phyloP scores from a whole-genome alignment of 2,329 filamentous ascomycete species.

The Fusarium domesticum region DNA sequence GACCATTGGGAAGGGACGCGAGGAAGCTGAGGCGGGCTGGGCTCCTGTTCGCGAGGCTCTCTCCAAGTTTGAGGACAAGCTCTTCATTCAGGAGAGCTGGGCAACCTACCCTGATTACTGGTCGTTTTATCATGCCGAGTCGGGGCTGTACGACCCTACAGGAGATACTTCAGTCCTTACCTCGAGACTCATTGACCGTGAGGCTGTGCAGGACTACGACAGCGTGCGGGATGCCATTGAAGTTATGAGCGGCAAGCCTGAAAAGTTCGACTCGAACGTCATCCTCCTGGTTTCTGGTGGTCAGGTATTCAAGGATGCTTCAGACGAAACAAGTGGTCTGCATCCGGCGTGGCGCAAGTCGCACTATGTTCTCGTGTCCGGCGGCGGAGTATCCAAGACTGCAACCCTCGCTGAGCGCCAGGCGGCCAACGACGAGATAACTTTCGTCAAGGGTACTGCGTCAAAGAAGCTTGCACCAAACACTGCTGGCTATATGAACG shows the following conservation, averaged over 20 bases:
- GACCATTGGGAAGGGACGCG: constrained; percentile 1
- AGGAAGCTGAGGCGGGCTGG: constrained; percentile 10
- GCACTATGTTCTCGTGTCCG: constrained; percentile 6
- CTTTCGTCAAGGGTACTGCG: constrained; percentile 11
- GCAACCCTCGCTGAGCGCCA: constrained; percentile 1
- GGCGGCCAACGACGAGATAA: constrained; percentile 4
- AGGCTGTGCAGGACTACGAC: background rate
- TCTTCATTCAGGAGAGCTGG: constrained; percentile 16
- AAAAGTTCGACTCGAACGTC: constrained; percentile 8
- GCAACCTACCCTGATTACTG: constrained; percentile 13
- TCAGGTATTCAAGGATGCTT: constrained; percentile 13
- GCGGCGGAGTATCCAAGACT: constrained; percentile 1
- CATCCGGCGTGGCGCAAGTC: constrained; percentile 13
- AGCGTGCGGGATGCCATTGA: constrained; percentile 8
- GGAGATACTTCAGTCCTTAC: constrained; percentile 11
- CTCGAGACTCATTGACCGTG: constrained; percentile 7
- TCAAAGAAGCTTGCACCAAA: constrained; percentile 14
- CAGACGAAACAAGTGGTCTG: constrained; percentile 7
- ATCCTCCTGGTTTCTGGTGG: constrained; percentile 13
- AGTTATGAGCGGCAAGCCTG: constrained; percentile 12
- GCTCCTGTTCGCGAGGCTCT: constrained; percentile 5
- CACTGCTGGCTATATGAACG: constrained; percentile 14
- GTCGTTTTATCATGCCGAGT: constrained; percentile 13
- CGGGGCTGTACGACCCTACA: constrained; percentile 5
- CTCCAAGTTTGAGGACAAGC: constrained; percentile 9